phyloP scores from a whole-genome alignment of 2,329 filamentous ascomycete species.

The Trichoderma sp. region DNA sequence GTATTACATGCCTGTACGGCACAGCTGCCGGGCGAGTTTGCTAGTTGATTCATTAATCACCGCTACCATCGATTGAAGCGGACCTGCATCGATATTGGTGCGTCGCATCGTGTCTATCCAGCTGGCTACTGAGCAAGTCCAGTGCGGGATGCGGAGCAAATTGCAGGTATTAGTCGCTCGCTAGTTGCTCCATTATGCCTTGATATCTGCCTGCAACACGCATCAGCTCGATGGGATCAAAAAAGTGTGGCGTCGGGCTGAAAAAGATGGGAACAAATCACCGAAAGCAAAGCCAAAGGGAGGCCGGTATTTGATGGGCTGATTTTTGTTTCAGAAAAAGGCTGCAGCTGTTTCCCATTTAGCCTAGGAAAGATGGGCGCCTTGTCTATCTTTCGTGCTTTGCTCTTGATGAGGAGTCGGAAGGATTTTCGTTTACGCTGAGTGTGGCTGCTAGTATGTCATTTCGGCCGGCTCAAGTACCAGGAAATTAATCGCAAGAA shows the following conservation, averaged over 20 bases:
- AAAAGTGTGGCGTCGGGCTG: background rate
- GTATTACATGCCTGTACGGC: background rate
- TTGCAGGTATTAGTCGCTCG: background rate
- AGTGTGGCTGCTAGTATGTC: background rate
- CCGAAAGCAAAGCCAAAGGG: background rate
- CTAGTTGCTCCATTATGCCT: background rate
- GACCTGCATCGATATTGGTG: slow-evolving; percentile 14
- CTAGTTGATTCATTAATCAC: background rate
- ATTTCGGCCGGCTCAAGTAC: background rate
- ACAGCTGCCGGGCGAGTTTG: background rate
- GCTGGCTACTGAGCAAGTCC: background rate
- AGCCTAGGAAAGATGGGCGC: background rate
- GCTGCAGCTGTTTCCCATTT: background rate
- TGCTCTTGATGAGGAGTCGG: background rate
- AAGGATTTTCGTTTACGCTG: background rate
- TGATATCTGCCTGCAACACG: background rate
- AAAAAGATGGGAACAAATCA: background rate
- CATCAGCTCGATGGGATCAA: background rate
- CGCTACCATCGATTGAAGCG: background rate
- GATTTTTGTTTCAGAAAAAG: background rate
- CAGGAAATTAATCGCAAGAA: background rate
- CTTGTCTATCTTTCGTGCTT: background rate
- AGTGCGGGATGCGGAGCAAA: background rate
- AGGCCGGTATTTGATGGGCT: background rate
- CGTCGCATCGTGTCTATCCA: background rate